Base-by-base conservation (phyloP, 2,329 filamentous ascomycete genomes). In the Corinectria fuckeliana region DNA sequence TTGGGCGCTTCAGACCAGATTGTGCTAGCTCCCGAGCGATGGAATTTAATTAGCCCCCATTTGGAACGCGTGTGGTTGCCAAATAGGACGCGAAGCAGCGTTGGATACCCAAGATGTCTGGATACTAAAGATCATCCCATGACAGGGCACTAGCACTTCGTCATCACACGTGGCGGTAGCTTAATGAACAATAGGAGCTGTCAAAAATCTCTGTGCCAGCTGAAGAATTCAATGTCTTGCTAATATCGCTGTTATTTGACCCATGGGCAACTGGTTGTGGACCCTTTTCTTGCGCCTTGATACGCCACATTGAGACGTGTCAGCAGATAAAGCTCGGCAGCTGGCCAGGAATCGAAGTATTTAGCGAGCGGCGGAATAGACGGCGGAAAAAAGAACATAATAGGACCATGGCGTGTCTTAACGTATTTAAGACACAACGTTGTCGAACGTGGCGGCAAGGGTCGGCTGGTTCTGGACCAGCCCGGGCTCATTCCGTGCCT, bases 371-470 rank as follows among this genome's bases (percentile, higher is more conserved):
- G 26, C 7, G 28, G 25, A 44, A 21, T 14, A 10, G 7, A 39
- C 14, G 28, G 55, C 63, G 55, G 55, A 14, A 65, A 5, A n/a
- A 10, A 8, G 8, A 18, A 36, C 7, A 18, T 1, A 18, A 36
- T 9, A 16, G 14, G 20, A 41, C 42, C 42, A 41, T 10, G 3
- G 5, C 4, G 13, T 50, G 53, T 51, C 23, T 56, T 45, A 42
- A n/a, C 26, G n/a, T 13, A 3, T 82, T 30, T 39, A 20, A 39
- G 11, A 39, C 14, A 26, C n/a, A 26, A 47, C 25, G 41, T 45
- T 50, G 38, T 41, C 23, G 34, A 51, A 60, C 45, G 56, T 48
- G 16, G 50, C 60, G 56, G 61, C 23, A 58, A 11, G 25, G 4
- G 13, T 13, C 18, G 16, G 28, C 21, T 36, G n/a, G 48, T 55